Percentiles rank a stretch among this genome's conserved stretches.
Conservation (phyloP, 176 grass and related monocot species). For the Lolium rigidum region DNA sequence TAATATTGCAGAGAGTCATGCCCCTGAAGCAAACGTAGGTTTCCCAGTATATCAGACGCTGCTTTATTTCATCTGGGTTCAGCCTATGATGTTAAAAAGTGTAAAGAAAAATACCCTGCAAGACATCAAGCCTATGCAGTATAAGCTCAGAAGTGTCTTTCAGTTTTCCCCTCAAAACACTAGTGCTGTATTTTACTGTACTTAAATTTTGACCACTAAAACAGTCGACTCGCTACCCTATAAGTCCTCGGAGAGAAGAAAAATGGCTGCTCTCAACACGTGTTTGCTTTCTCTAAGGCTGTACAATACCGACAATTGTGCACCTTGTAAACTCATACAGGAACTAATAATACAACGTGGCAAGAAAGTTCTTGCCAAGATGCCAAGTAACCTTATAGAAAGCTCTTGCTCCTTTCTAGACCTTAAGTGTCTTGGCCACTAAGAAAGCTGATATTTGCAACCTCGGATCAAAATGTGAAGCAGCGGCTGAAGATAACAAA, state of each 20-base stretch:
- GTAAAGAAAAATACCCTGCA: neutral
- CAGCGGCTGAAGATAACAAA: neutral
- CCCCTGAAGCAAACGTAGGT: too few relatives aligned
- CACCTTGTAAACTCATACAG: neutral
- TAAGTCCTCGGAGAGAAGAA: neutral
- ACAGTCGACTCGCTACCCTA: too few relatives aligned
- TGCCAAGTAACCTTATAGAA: constrained; percentile 41
- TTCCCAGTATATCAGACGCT: too few relatives aligned
- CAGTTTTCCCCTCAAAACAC: neutral
- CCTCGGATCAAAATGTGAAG: constrained; percentile 27
- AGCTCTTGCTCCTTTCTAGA: neutral
- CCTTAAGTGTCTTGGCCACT: constrained; percentile 42
- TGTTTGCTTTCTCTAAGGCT: neutral
- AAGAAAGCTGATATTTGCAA: constrained; percentile 38
- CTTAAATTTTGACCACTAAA: too few relatives aligned
- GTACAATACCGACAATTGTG: constrained; percentile 13
- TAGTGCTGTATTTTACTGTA: too few relatives aligned
- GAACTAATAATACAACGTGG: neutral
- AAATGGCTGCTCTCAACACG: neutral
- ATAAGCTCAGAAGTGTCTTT: neutral
- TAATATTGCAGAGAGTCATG: too few relatives aligned
- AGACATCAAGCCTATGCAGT: neutral
- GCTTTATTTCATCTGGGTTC: too few relatives aligned
- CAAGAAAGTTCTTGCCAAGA: constrained; percentile 47
- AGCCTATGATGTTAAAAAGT: too few relatives aligned